Base-by-base conservation (phyloP, 805 yeast genomes). In the Tetrapisispora nanseiensis region DNA sequence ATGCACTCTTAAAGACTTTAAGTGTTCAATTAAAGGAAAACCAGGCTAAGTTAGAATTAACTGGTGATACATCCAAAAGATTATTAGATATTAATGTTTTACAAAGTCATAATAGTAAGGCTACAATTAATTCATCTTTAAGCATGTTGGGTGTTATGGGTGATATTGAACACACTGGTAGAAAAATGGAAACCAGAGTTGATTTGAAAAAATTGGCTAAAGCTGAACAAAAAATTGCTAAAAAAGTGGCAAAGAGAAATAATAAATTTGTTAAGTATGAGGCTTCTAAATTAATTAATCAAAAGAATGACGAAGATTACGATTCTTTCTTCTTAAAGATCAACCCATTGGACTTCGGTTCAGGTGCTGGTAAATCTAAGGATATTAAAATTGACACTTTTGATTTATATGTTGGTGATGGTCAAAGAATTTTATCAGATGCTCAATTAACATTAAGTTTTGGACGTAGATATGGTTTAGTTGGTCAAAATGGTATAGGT, bases 401-500 rank as follows among this genome's bases (percentile, higher is more conserved):
- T 58, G 99, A 92, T 63, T 70, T 92, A 46, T 87, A 87, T 57
- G 97, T 92, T 46, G 97, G 98, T 46, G 94, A 85, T 45, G 97
- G 97, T 48, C 82, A 84, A 64, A 78, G 98, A 66, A 90, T 92
- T 42, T 72, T 92, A 49, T 78, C 90, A 34, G 94, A 89, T 61
- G 82, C 97, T 22, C 74, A 87, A 20, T 75, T 92, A 50, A 80
- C 95, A 1, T 73, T 92, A 49, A 80, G 95, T 23, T 81, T 81
- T 61, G 98, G 98, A 42, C 86, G 84, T 63, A 78, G 97, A 61
- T 92, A 92, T 55, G 99, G 98, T 77, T 68, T 92, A 41, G 96
- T 92, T 34, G 99, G 99, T 65, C 95, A 89, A 61, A 92, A 92
- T 69, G 99, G 99, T 90, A 89, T 92, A 52, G 99, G 99, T 80